Base-by-base conservation (phyloP, 371 early-diverging fungal species). In the Mucor sp. region DNA sequence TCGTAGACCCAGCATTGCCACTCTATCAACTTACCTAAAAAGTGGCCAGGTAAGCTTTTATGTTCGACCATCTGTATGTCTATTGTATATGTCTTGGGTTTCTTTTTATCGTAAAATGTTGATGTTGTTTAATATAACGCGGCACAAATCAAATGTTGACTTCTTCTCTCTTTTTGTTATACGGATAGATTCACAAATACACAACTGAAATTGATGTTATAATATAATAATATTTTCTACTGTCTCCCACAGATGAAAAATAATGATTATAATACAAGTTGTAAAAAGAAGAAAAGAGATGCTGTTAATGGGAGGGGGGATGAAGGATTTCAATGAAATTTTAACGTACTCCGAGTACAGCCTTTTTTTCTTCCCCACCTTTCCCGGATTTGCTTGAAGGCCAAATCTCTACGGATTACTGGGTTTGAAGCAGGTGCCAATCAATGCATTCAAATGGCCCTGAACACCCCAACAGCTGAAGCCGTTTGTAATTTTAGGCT, bases 31-130 rank as follows among this genome's bases (percentile, higher is more conserved):
- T 71, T 73, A 73, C 73, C 73, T 60, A 73, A 63, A 53, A 73
- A 73, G 62, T 73, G 73, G 28, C 69, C 58, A 44, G 73, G 68
- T 60, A 73, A 60, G 44, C 37, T 73, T 27, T 66, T 73, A 17
- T 65, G 44, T 58, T 70, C 63, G 9, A 70, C 69, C 69, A 67
- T 67, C n/a, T 50, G 15, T 60, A 56, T 65, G 9, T 47, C 19
- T 44, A 32, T 44, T 44, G 43, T 44, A 47, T n/a, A 23, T n/a
- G 21, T 47, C 32, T 28, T 32, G 30, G n/a, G n/a, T n/a, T 43
- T 61, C 5, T 44, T 4, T 15, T 11, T 44, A 6, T 32, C 19
- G 7, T 62, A n/a, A 17, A 33, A 33, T 50, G 33, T 59, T 15
- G 37, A 50, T 47, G 35, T 19, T 47, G 35, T 28, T 44, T 15